phyloP scores from a whole-genome alignment of 2,329 filamentous ascomycete species.

The Colletotrichum kahawae region DNA sequence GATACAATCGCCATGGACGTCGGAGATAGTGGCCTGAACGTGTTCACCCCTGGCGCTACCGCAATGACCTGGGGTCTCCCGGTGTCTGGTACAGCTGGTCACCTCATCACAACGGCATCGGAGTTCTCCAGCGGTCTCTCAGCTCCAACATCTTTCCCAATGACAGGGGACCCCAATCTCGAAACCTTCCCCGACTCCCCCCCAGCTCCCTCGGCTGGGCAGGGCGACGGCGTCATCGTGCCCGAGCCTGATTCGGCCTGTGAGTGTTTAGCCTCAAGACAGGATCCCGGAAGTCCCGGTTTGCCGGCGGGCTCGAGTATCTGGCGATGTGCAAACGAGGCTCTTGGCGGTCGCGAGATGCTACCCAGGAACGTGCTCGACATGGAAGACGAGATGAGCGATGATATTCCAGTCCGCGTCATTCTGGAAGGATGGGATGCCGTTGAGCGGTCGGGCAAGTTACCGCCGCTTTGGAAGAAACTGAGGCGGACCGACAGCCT shows the following conservation, averaged over 20 bases:
- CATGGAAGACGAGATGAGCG: conserved; percentile 24
- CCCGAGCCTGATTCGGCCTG: background rate
- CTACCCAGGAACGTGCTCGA: background rate
- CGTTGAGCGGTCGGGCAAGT: conserved; percentile 25
- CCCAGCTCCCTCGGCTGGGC: background rate
- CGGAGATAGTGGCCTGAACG: background rate
- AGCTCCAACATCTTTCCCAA: background rate
- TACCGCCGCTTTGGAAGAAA: conserved; percentile 30
- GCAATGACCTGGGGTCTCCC: background rate
- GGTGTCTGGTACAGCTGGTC: background rate
- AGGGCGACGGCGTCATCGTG: background rate
- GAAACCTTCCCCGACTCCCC: background rate
- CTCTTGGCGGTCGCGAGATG: conserved; percentile 15
- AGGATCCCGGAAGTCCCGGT: background rate
- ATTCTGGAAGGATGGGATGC: conserved; percentile 32
- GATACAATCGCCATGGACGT: background rate
- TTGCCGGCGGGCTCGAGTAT: conserved; percentile 3
- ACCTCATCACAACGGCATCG: background rate
- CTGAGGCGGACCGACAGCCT: conserved; percentile 25
- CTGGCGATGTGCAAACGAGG: conserved; percentile 28
- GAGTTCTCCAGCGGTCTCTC: background rate
- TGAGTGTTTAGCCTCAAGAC: background rate
- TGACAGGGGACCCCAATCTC: background rate
- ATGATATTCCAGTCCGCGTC: conserved; percentile 30
- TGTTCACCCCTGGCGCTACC: background rate